These are phyloP conservation scores for Coprinopsis marcescibilis DNA, from an alignment of 768 basidiomycete species.

Conservation along the genomic window DNA sequence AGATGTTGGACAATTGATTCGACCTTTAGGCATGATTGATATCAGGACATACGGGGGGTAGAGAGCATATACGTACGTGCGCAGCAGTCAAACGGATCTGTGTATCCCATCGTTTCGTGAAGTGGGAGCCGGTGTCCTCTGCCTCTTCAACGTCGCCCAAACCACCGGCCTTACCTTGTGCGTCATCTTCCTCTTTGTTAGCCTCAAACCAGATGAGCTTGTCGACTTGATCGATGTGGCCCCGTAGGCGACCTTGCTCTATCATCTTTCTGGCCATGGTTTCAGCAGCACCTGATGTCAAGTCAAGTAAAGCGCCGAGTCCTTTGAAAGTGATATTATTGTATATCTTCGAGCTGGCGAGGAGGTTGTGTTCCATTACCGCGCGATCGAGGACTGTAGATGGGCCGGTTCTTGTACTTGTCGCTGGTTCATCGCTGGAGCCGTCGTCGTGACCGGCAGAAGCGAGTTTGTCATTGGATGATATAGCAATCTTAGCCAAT, in stretches of 20 bases:
- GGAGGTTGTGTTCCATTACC: conserved; percentile 97
- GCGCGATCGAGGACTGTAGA: conserved; percentile 95
- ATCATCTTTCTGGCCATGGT: conserved; percentile 99
- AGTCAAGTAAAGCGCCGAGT: conserved; percentile 82
- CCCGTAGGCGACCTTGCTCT: conserved; percentile 90
- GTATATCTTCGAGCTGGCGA: conserved; percentile 95
- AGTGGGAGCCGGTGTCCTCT: conserved; percentile 83
- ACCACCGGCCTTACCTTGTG: conserved; percentile 92
- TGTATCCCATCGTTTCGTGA: conserved; percentile 94
- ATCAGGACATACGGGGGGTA: conserved; percentile 1
- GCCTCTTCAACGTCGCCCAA: conserved; percentile 84
- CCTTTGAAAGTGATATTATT: conserved; percentile 96
- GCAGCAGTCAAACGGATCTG: conserved; percentile 87
- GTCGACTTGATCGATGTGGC: conserved; percentile 94
- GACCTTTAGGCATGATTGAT: conserved; percentile 40
- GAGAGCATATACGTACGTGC: conserved; percentile 49
- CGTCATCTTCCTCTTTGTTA: conserved; percentile 80
- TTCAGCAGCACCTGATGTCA: conserved; percentile 91
- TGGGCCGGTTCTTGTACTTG: conserved; percentile 82
- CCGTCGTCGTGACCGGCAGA: conserved; percentile 59
- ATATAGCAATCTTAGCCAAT: conserved; percentile 84
- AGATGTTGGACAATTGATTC: conserved; percentile 85
- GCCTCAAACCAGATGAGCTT: conserved; percentile 92
- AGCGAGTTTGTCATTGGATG: conserved; percentile 75
- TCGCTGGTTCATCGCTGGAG: conserved; percentile 40